Percentiles rank a stretch among this genome's conserved stretches.
phyloP scores from a whole-genome alignment of 1,284 basidiomycete genomes.

The Veloboletus limbatus region DNA sequence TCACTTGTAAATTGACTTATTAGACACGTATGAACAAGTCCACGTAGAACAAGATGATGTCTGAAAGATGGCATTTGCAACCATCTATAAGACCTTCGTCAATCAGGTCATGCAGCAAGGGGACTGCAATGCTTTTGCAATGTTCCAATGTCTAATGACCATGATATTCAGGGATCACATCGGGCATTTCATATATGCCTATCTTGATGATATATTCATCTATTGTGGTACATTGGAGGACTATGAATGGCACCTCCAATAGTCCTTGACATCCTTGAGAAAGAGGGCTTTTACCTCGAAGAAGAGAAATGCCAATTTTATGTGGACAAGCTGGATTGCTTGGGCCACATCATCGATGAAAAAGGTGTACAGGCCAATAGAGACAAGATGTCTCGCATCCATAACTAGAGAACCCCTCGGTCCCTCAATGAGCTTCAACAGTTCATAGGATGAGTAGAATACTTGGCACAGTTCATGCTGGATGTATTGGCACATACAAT shows the following conservation, averaged over 20 bases:
- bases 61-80: not conserved
- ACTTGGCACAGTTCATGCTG: slow-evolving; percentile 39
- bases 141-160: slow-evolving; percentile 35
- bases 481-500: slow-evolving; percentile 21
- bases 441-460: slow-evolving; percentile 42
- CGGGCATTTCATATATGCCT: slow-evolving; percentile 22
- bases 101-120: slow-evolving; percentile 35
- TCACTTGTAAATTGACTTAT: slow-evolving; percentile 26
- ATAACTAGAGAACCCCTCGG: not conserved
- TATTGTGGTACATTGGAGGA: not conserved
- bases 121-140: slow-evolving; percentile 34
- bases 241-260: slow-evolving; percentile 20
- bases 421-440: slow-evolving; percentile 34
- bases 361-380: slow-evolving; percentile 28
- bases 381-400: slow-evolving; percentile 10
- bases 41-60: slow-evolving; percentile 21
- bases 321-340: not conserved
- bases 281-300: slow-evolving; percentile 22
- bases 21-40: slow-evolving; percentile 38
- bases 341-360: slow-evolving; percentile 33
- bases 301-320: slow-evolving; percentile 5
- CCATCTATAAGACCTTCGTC: slow-evolving; percentile 21
- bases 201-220: not conserved
- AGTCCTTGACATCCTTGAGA: slow-evolving; percentile 25
- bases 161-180: slow-evolving; percentile 32